These are phyloP conservation scores for Scheffersomyces stambukii DNA, from an alignment of 1,139 yeast genomes.

Conservation along the genomic window DNA sequence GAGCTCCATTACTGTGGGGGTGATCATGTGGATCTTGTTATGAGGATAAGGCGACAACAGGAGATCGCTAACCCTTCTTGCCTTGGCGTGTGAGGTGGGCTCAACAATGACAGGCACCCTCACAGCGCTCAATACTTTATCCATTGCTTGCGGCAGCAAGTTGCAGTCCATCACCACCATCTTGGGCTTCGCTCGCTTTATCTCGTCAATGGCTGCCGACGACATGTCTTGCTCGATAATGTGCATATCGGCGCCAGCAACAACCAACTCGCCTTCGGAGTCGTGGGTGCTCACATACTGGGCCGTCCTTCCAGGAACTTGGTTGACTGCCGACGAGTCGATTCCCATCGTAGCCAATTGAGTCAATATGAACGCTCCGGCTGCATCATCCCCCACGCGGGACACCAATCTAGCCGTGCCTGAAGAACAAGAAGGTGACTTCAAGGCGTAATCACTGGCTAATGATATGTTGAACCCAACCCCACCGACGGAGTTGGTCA, in stretches of 20 bases:
- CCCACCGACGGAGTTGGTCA: slow-evolving; percentile 66
- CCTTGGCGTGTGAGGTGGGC: slow-evolving; percentile 72
- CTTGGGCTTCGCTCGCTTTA: slow-evolving; percentile 33
- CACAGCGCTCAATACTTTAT: slow-evolving; percentile 10
- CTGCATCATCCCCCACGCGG: slow-evolving; percentile 54
- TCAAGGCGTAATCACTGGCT: slow-evolving; percentile 38
- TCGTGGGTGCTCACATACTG: slow-evolving; percentile 72
- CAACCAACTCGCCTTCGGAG: slow-evolving; percentile 54
- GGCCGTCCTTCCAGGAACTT: slow-evolving; percentile 43
- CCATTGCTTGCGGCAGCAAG: slow-evolving; percentile 43
- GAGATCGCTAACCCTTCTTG: slow-evolving; percentile 32
- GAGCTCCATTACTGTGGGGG: slow-evolving; percentile 70
- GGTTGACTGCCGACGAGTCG: slow-evolving; percentile 39
- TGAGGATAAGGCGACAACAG: slow-evolving; percentile 27
- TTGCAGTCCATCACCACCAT: slow-evolving; percentile 68
- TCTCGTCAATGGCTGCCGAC: no score
- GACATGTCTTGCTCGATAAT: slow-evolving; percentile 49
- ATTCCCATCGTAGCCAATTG: slow-evolving; percentile 22
- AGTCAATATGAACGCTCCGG: slow-evolving; percentile 41
- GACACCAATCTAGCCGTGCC: slow-evolving; percentile 49
- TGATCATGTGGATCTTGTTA: slow-evolving; percentile 38
- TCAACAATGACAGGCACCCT: slow-evolving; percentile 48
- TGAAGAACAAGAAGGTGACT: no score
- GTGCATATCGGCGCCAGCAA: slow-evolving; percentile 85
- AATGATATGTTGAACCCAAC: slow-evolving; percentile 76